These are phyloP conservation scores for Sporothrix humicola DNA, from an alignment of 2,329 filamentous ascomycete species.

Conservation along the genomic window DNA sequence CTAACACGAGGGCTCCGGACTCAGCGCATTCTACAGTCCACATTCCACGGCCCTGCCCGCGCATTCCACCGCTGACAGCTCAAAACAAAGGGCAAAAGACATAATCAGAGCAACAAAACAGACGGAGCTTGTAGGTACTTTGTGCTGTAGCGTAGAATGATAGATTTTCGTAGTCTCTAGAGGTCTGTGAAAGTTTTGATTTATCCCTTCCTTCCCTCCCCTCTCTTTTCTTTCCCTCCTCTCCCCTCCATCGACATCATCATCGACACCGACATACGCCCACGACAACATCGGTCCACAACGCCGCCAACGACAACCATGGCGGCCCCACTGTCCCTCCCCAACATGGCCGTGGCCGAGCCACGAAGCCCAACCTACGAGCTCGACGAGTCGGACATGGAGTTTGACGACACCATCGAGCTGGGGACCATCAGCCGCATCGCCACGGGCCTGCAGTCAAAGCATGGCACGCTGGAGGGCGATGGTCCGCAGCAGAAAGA, in stretches of 20 bases:
- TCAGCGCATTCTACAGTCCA: slow-evolving; percentile 1
- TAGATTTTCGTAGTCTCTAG: neutral
- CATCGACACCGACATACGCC: neutral
- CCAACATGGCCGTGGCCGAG: slow-evolving; percentile 3
- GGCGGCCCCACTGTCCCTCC: neutral
- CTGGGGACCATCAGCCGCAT: slow-evolving; percentile 18
- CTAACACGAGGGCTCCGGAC: slow-evolving; percentile 5
- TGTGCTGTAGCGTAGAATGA: neutral
- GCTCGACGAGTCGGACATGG: neutral
- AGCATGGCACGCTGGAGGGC: neutral
- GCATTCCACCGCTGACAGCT: slow-evolving; percentile 2
- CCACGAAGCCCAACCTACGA: slow-evolving; percentile 1
- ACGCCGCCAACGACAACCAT: neutral
- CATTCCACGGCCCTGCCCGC: neutral
- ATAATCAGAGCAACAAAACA: too few species aligned
- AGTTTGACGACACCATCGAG: slow-evolving; percentile 5
- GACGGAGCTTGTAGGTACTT: neutral
- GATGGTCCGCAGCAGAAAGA: neutral
- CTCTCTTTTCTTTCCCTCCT: neutral
- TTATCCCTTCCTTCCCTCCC: neutral
- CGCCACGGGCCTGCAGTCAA: neutral
- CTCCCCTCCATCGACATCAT: neutral
- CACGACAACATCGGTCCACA: neutral
- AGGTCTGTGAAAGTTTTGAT: neutral
- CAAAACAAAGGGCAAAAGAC: neutral